Base-by-base conservation (phyloP, 2,329 filamentous ascomycete genomes). In the Claviceps paspali region DNA sequence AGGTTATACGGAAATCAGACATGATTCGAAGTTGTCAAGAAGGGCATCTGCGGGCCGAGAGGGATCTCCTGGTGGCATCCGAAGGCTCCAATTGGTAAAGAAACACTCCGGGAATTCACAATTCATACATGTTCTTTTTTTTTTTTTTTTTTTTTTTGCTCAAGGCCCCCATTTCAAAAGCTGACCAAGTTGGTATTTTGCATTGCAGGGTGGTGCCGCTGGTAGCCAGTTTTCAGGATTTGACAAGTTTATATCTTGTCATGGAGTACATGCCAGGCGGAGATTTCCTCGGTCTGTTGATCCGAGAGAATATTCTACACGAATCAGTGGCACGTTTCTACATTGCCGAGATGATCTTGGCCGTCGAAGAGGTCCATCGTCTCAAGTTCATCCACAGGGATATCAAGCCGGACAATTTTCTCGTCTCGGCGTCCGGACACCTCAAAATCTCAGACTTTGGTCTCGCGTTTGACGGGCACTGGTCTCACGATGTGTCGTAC, bases 201-300 rank as follows among this genome's bases (percentile, higher is more conserved):
- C n/a, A n/a, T n/a, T 14, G 2, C 34, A 79, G 74, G 88, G 77
- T 94, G 33, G 83, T 96, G 2, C 83, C 87, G 1, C 64, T 98
- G 26, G 71, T 94, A 35, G 70, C 83, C 35, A 91, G 85, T 51
- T 96, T 96, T 46, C 85, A 96, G 55, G 91, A 96, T 53, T 64
- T 72, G 26, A 70, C 73, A 29, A 84, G 83, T 48, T 67, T 98
- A 5, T 96, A 96, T 50, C 73, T 98, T 5, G 82, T 95, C 36
- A 95, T 96, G 86, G 87, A 96, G 41, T 98, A 93, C 53, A 95
- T 95, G 85, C 80, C 92, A 2, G 91, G 88, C 0, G 88, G 91
- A 0, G 88, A 98, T 54, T 96, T 98, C 47, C 67, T 98, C 1
- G 83, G 83, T 2, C 60, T 95, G 1, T 62, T 98, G 12, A 81